These are phyloP conservation scores for Talaromyces verruculosus DNA, from an alignment of 2,329 filamentous ascomycete genomes.

Conservation along the genomic window DNA sequence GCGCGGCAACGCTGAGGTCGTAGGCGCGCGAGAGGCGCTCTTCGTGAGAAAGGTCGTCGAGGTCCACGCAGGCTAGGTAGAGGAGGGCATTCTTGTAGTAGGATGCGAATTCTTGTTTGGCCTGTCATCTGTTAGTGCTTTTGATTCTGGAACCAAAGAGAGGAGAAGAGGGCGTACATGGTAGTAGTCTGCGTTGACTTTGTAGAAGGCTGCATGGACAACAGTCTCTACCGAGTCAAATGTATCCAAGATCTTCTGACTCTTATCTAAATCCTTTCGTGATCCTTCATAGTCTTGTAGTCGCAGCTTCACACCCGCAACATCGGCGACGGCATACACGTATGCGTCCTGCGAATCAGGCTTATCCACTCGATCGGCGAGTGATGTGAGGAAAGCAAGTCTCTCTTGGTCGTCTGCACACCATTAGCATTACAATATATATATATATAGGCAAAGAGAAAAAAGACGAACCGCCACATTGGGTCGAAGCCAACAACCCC, in stretches of 20 bases:
- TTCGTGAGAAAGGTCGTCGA: conserved; percentile 67
- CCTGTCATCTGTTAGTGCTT: conserved; percentile 38
- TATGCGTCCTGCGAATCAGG: conserved; percentile 92
- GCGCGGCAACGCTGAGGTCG: conserved; percentile 85
- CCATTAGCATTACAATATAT: conserved; percentile 15
- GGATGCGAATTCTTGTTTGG: conserved; percentile 86
- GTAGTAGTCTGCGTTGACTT: conserved; percentile 92
- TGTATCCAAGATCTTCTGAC: conserved; percentile 81
- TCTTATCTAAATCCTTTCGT: conserved; percentile 80
- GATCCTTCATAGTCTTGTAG: conserved; percentile 78
- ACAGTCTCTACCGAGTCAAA: conserved; percentile 96
- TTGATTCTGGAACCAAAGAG: neutral
- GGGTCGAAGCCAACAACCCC: conserved; percentile 79
- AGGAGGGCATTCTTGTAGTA: conserved; percentile 98
- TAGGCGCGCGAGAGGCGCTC: conserved; percentile 85
- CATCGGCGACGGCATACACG: conserved; percentile 88
- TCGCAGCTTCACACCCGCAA: conserved; percentile 81
- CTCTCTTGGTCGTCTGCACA: conserved; percentile 79
- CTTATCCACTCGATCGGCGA: conserved; percentile 86
- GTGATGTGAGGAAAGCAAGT: conserved; percentile 76
- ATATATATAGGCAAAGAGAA: neutral
- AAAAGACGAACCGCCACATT: conserved; percentile 56
- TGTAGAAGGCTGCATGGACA: conserved; percentile 95
- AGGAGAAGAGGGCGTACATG: conserved; percentile 54
- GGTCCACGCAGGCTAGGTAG: conserved; percentile 92